These are phyloP conservation scores for Physocladia obscura DNA, from an alignment of 192 early-diverging fungal species.

Conservation along the genomic window DNA sequence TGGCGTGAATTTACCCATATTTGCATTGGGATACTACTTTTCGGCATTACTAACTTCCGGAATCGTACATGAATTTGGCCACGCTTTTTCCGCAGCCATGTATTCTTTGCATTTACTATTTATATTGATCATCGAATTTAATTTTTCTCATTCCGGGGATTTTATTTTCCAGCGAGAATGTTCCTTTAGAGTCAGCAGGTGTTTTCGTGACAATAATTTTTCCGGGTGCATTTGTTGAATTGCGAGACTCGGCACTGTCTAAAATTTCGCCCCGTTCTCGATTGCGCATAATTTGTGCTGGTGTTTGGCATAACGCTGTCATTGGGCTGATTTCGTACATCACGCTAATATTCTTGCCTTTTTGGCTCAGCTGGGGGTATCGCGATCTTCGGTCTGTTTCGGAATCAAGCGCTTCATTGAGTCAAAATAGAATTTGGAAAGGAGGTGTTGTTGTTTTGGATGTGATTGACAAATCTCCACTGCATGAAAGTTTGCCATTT, in stretches of 20 bases:
- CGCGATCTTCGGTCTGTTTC: background rate
- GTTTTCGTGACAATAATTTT: conserved; percentile 69
- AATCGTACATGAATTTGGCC: conserved; percentile 71
- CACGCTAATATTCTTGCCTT: conserved; percentile 46
- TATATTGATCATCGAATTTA: background rate
- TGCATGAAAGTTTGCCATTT: conserved; percentile 43
- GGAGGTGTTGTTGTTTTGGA: conserved; percentile 64
- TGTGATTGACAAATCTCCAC: conserved; percentile 53
- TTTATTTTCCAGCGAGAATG: conserved; percentile 60
- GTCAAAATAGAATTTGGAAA: conserved; percentile 14
- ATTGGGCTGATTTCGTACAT: conserved; percentile 45
- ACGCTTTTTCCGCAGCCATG: conserved; percentile 70
- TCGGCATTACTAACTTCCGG: conserved; percentile 62
- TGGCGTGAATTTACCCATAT: conserved; percentile 71
- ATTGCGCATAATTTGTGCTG: conserved; percentile 68
- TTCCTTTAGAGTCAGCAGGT: conserved; percentile 61
- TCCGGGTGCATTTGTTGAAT: conserved; percentile 77
- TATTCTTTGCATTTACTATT: conserved; percentile 30
- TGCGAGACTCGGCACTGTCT: conserved; percentile 46
- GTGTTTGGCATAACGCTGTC: conserved; percentile 72
- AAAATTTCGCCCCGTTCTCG: conserved; percentile 45
- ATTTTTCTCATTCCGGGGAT: no score
- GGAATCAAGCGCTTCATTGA: conserved; percentile 3
- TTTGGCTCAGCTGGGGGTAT: conserved; percentile 55
- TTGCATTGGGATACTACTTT: conserved; percentile 66